These are phyloP conservation scores for Trichoderma erinaceum DNA, from an alignment of 495 filamentous ascomycete genomes.

Conservation along the genomic window DNA sequence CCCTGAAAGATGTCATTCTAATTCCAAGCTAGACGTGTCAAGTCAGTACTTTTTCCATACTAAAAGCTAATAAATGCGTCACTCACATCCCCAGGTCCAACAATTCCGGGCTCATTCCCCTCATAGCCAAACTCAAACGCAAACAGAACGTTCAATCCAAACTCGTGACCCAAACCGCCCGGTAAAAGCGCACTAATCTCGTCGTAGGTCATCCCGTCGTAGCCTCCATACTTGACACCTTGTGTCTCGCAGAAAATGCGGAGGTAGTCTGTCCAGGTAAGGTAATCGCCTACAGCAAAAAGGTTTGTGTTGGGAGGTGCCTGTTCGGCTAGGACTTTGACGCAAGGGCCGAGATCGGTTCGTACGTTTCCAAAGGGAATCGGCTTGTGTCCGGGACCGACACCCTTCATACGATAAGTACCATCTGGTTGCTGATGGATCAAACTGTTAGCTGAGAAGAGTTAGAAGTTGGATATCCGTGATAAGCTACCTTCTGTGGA, in stretches of 20 bases:
- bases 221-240: neutral
- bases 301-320: conserved; percentile 10
- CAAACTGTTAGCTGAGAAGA: neutral
- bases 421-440: neutral
- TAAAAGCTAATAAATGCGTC: neutral
- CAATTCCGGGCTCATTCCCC: neutral
- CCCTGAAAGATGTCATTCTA: conserved; percentile 10
- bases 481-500: conserved; percentile 2
- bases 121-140: conserved; percentile 14
- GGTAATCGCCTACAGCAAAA: conserved; percentile 11
- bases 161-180: conserved; percentile 12
- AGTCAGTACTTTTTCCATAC: neutral
- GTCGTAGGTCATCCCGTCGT: neutral
- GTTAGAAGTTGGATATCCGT: neutral
- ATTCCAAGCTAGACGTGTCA: neutral
- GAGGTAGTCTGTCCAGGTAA: conserved; percentile 9
- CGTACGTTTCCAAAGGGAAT: conserved; percentile 11
- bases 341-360: conserved; percentile 1
- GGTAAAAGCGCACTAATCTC: conserved; percentile 1
- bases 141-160: conserved; percentile 9
- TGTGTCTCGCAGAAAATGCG: conserved; percentile 7
- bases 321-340: neutral
- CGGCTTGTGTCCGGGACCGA: conserved; percentile 6
- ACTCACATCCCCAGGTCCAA: neutral
- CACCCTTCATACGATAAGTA: neutral